These are phyloP conservation scores for Orbilia blumenaviensis DNA, from an alignment of 2,329 filamentous ascomycete genomes.

Conservation along the genomic window DNA sequence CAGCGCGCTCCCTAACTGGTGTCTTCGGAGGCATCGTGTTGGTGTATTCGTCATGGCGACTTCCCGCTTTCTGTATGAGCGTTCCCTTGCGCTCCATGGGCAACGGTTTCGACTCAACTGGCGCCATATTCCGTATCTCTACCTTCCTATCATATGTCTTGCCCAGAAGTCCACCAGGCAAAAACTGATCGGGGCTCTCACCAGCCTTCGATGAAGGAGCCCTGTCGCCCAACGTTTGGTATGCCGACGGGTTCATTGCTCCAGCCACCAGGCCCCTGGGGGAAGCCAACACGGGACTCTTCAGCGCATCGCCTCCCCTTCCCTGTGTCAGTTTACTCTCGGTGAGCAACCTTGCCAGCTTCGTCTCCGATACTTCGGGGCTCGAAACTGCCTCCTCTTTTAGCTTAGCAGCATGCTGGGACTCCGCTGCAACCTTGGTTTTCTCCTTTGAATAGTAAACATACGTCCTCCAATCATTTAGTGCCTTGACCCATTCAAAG, in stretches of 20 bases:
- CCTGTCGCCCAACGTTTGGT: constrained; percentile 15
- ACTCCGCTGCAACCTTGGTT: constrained; percentile 34
- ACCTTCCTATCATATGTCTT: constrained; percentile 46
- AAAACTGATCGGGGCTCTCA: constrained; percentile 7
- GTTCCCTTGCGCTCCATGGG: constrained; percentile 16
- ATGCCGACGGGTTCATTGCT: constrained; percentile 22
- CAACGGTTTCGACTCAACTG: constrained; percentile 4
- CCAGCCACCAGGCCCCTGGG: constrained; percentile 13
- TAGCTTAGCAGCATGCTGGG: constrained; percentile 36
- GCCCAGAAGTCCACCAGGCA: constrained; percentile 28
- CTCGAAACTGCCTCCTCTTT: constrained; percentile 31
- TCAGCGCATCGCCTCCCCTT: constrained; percentile 22
- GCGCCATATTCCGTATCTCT: constrained; percentile 23
- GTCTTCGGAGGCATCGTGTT: constrained; percentile 35
- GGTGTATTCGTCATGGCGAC: constrained; percentile 9
- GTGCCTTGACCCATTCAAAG: constrained; percentile 39
- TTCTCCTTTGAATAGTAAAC: constrained; percentile 22
- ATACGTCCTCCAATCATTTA: constrained; percentile 45
- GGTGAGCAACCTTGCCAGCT: constrained; percentile 41
- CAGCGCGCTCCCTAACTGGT: constrained; percentile 26
- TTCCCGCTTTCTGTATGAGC: constrained; percentile 34
- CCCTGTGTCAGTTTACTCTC: constrained; percentile 38
- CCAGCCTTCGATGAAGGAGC: constrained; percentile 2
- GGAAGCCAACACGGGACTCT: constrained; percentile 33
- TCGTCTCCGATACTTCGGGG: constrained; percentile 36